Conservation (phyloP, 148 eudicot genomes). For the Chenopodium album region DNA sequence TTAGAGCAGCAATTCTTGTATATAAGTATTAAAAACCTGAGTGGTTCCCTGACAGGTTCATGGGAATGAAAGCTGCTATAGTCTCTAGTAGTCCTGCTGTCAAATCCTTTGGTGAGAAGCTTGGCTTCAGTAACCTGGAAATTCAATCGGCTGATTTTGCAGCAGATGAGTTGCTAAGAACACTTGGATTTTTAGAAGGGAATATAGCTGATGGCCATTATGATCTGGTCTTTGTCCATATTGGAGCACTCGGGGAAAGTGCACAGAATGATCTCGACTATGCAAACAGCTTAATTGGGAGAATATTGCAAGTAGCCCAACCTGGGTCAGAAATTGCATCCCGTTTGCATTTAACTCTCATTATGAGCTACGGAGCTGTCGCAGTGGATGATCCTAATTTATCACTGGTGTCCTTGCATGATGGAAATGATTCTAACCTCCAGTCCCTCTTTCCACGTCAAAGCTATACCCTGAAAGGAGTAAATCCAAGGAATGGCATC, state of each 20-base stretch:
- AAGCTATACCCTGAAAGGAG: slow-evolving; percentile 73
- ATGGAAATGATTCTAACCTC: slow-evolving; percentile 37
- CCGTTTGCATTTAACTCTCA: slow-evolving; percentile 70
- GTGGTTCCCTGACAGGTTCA: slow-evolving; percentile 52
- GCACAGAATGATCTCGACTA: slow-evolving; percentile 37
- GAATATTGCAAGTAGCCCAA: slow-evolving; percentile 43
- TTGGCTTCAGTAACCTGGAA: slow-evolving; percentile 53
- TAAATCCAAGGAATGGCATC: slow-evolving; percentile 47
- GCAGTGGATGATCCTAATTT: slow-evolving; percentile 34
- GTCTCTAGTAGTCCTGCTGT: slow-evolving; percentile 48
- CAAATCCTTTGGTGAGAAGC: slow-evolving; percentile 53
- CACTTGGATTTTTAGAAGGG: slow-evolving; percentile 84
- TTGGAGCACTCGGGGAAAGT: slow-evolving; percentile 44
- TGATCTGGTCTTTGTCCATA: slow-evolving; percentile 73
- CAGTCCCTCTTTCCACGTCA: slow-evolving; percentile 62
- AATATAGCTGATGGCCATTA: slow-evolving; percentile 52
- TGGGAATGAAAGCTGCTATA: slow-evolving; percentile 89
- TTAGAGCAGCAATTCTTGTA: not conserved
- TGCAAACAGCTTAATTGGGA: slow-evolving; percentile 60
- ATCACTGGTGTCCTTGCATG: slow-evolving; percentile 35
- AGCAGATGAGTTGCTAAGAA: slow-evolving; percentile 54
- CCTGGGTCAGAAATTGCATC: slow-evolving; percentile 55
- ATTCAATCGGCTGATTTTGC: slow-evolving; percentile 28
- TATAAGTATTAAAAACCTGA: slow-evolving; percentile 2
- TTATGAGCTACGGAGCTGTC: slow-evolving; percentile 68